Base-by-base conservation (phyloP, 176 grass and related monocot species). In the Avena insularis region DNA sequence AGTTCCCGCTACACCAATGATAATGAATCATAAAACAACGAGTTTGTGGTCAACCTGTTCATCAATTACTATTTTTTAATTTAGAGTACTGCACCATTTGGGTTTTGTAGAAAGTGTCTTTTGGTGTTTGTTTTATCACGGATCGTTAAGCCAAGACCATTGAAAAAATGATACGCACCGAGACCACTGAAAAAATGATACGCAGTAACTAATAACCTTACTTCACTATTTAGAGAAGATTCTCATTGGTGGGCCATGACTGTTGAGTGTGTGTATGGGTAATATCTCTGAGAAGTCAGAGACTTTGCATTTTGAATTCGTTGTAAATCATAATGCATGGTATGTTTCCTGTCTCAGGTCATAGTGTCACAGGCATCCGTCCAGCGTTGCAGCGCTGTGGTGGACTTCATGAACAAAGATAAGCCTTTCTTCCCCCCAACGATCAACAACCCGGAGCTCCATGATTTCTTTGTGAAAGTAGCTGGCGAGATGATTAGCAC, bases 341-440 rank as follows among this genome's bases (percentile, higher is more conserved):
- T 27, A 19, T 43, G 33, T 74, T 79, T 80, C 68, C 40, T 67
- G 38, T 84, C 48, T 77, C 83, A 98, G 96, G 91, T 98, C 40
- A 98, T 98, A 89, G 84, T 98, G 15, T 77, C 91, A 68, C 96
- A 98, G 89, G 96, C 96, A 58, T 95, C 91, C 15, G 96, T 98
- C 38, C 96, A 95, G 70, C 92, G 96, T 58, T 98, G 96, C 91
- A 93, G 82, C 6, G 96, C 93, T 20, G 87, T 70, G 12, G 93
- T 93, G 55, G 79, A 93, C 67, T 98, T 98, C 68, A 61, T 98
- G 12, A 12, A 19, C 12, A 69, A 89, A 74, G 77, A 85, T 12
- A 81, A 54, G 19, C 90, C 91, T 59, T 91, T 95, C 86, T 98
- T 92, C 56, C 93, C 96, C 16, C 83, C 90, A 12, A 98, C 96